Percentiles rank a stretch among this genome's conserved stretches.
These are phyloP conservation scores for Cylindricascospora bacillispora DNA, from an alignment of 1,139 yeast genomes.

Conservation along the genomic window DNA sequence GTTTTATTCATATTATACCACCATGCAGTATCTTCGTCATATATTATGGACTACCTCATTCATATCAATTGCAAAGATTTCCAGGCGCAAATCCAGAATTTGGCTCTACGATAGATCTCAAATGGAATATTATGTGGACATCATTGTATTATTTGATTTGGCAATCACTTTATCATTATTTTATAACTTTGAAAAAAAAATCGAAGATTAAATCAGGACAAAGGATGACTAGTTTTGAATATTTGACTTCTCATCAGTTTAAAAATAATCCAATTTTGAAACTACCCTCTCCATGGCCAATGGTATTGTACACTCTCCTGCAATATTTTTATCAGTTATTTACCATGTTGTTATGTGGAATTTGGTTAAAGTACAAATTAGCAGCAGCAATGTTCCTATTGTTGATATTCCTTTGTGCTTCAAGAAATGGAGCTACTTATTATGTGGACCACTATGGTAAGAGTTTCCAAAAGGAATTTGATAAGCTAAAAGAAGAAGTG, in stretches of 20 bases:
- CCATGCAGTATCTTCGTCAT: constrained; percentile 81
- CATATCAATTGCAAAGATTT: constrained; percentile 44
- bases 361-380: constrained; percentile 62
- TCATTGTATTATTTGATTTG: constrained; percentile 80
- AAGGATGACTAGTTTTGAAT: constrained; percentile 77
- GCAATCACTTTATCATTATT: constrained; percentile 85
- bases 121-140: constrained; percentile 64
- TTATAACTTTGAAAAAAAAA: constrained; percentile 69
- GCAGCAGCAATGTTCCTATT: constrained; percentile 60
- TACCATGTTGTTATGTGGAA: constrained; percentile 84
- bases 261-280: constrained; percentile 67
- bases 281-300: constrained; percentile 74
- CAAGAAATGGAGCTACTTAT: constrained; percentile 90
- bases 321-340: constrained; percentile 78
- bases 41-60: constrained; percentile 64
- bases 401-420: constrained; percentile 62
- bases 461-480: constrained; percentile 70
- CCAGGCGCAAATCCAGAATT: constrained; percentile 47
- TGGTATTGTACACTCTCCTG: constrained; percentile 69
- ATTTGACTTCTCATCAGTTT: constrained; percentile 58
- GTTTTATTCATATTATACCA: constrained; percentile 85
- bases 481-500: constrained; percentile 56
- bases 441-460: constrained; percentile 87
- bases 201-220: constrained; percentile 72
- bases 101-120: constrained; percentile 43